Base-by-base conservation (phyloP, 352 stramenopile genomes). In the Pythium guiyangense region DNA sequence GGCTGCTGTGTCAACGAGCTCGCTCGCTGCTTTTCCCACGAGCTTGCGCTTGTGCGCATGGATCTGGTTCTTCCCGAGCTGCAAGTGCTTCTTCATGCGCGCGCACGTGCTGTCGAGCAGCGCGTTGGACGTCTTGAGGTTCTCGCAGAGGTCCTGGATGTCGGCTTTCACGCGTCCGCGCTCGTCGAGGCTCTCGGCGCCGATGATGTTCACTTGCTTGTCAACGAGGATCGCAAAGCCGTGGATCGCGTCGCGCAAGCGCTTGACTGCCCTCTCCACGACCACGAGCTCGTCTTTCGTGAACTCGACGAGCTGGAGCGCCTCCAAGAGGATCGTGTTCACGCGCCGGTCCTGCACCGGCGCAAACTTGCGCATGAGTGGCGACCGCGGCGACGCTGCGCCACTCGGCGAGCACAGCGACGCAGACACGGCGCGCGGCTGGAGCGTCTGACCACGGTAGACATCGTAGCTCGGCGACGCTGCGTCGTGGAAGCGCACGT, bases 171-270 rank as follows among this genome's bases (percentile, higher is more conserved):
- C 61, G 12, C 77, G 73, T 0, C 66, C 69, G 17, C 73, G 60
- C 43, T 84, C 71, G 18, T 84, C 73, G 14, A 71, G 45, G 17
- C 59, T 84, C 44, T 77, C 61, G 3, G 31, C 58, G 15, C 77
- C 71, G 25, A 85, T 75, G 52, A 88, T 81, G 22, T 80, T 84
- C 31, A 88, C 80, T 47, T 89, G 81, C 48, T 87, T 88, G 63
- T 88, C 81, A 17, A 91, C 71, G 3, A 91, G 67, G 20, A 91
- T 68, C 10, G 79, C 70, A 45, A 91, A 89, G 0, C 74, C 73
- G 31, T 87, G 60, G 49, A 90, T 79, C 3, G 72, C 75, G 45
- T 87, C 75, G 18, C 77, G 71, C 9, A 92, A 57, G 9, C 76
- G 69, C 50, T 77, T 84, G 47, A 84, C 65, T 14, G 77, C 74